phyloP scores from a whole-genome alignment of 2,329 filamentous ascomycete genomes.

The Amesomyces nigricolor region DNA sequence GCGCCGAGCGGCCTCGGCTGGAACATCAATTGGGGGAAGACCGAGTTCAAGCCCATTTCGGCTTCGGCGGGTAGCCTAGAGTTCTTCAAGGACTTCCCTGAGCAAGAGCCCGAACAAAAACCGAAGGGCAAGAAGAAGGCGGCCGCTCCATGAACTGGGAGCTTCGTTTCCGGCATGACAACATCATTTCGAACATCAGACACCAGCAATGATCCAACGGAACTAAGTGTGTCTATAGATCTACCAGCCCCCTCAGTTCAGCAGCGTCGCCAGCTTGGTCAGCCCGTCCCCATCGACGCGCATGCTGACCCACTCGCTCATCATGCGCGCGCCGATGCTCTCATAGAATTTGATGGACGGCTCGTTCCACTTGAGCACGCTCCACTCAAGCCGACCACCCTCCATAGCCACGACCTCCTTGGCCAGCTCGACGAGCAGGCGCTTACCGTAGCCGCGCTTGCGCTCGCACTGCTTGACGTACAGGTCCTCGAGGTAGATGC shows the following conservation, averaged over 20 bases:
- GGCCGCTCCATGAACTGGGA: neutral
- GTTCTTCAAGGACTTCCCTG: conserved; percentile 46
- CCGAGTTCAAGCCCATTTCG: conserved; percentile 26
- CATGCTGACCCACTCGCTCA: conserved; percentile 71
- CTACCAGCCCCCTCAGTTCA: conserved; percentile 27
- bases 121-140: conserved; percentile 2
- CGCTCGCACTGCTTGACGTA: conserved; percentile 69
- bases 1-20: conserved; percentile 24
- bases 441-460: conserved; percentile 72
- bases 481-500: conserved; percentile 92
- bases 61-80: conserved; percentile 34
- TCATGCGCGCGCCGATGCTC: conserved; percentile 58
- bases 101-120: conserved; percentile 22
- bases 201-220: too few relatives aligned
- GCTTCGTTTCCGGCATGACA: too few relatives aligned
- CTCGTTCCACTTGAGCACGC: conserved; percentile 88
- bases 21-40: conserved; percentile 44
- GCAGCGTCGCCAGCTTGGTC: conserved; percentile 50
- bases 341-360: conserved; percentile 85
- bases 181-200: too few relatives aligned
- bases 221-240: too few relatives aligned
- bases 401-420: conserved; percentile 67
- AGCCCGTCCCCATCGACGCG: conserved; percentile 64
- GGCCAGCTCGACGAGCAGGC: conserved; percentile 70
- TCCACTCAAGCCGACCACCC: conserved; percentile 80